A percentile compares a stretch with the other conserved stretches of the same genome.
These are phyloP conservation scores for Kodamaea fukazawae DNA, from an alignment of 805 yeast genomes.

Conservation along the genomic window DNA sequence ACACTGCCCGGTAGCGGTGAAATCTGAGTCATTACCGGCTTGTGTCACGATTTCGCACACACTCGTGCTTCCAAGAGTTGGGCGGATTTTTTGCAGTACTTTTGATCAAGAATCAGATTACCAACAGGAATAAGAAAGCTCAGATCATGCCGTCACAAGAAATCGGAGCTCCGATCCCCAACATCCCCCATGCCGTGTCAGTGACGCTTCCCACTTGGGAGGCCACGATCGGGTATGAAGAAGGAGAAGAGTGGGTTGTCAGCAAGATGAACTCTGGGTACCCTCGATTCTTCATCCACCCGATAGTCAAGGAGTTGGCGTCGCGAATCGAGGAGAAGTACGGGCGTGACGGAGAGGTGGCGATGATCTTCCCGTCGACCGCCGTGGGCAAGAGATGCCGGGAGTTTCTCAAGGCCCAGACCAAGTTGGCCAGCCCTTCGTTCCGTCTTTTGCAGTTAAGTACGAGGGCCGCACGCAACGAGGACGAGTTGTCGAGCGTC, in stretches of 20 bases:
- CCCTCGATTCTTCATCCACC: constrained; percentile 78
- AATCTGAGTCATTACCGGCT: too few relatives aligned
- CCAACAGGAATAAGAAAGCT: background rate
- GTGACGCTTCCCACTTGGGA: constrained; percentile 96
- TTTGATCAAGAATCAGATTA: background rate
- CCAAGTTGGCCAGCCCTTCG: constrained; percentile 25
- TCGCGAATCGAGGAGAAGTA: constrained; percentile 59
- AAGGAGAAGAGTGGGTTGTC: constrained; percentile 80
- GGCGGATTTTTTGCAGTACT: background rate
- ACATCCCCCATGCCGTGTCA: constrained; percentile 89
- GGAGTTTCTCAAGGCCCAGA: constrained; percentile 56
- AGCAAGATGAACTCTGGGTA: constrained; percentile 80
- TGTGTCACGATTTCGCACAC: background rate
- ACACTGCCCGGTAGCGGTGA: too few relatives aligned
- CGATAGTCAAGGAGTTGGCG: constrained; percentile 55
- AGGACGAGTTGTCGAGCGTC: constrained; percentile 56
- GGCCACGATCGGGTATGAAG: constrained; percentile 88
- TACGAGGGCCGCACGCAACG: constrained; percentile 62
- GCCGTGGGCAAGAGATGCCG: constrained; percentile 82
- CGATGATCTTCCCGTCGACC: constrained; percentile 76
- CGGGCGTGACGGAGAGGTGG: constrained; percentile 75
- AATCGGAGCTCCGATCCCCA: constrained; percentile 85
- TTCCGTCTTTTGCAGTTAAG: constrained; percentile 66
- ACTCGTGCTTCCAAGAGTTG: background rate
- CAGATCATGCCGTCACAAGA: constrained; percentile 34